Evolutionary conservation across 176 grass and related monocot species (phyloP), one percentile per base, ranked within the genome.

Genomic region (Lolium multiflorum): DNA sequence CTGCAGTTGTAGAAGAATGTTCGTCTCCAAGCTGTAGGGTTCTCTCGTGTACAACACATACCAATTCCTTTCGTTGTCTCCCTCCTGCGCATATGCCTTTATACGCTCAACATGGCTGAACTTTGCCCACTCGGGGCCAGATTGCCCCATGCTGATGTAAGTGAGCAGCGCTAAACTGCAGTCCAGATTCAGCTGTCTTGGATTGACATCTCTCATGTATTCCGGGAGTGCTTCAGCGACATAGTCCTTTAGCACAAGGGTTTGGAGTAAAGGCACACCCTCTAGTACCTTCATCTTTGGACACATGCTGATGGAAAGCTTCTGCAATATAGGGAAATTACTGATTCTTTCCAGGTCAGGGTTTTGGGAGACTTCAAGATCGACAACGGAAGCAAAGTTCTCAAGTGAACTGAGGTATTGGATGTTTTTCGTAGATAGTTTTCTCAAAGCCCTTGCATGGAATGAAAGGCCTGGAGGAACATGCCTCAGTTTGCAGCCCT

Each of bases 231-330:
- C 11, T 47, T 72, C 69, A 4, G 22, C 47, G 41, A 0, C 11
- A 20, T 13, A 72, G 41, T 47, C 69, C 69, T 72, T 43, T 22
- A 72, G 5, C 41, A 7, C 20, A 20, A 46, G 69, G 11, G 5
- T 72, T 22, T 72, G 69, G 41, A 72, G 20, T 47, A 24, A 47
- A 13, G 69, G 20, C 11, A 72, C 41, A 47, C 41, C 70, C 41
- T 73, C 70, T 11, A 73, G 1, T 24, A 22, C 70, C 39, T 47
- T 73, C 70, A 73, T 24, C n/a, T 73, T 73, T 48, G 70, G 70
- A 5, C 70, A 48, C 70, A 73, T 47, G 41, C 47, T 48, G n/a
- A 73, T 46, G n/a, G 39, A 0, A 46, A 73, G 70, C 20, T 73
- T 73, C 41, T 24, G 41, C 11, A 47, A 24, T 48, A 24, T 3